Conservation (phyloP, 1,284 basidiomycete species). For the Albatrellus sp. region DNA sequence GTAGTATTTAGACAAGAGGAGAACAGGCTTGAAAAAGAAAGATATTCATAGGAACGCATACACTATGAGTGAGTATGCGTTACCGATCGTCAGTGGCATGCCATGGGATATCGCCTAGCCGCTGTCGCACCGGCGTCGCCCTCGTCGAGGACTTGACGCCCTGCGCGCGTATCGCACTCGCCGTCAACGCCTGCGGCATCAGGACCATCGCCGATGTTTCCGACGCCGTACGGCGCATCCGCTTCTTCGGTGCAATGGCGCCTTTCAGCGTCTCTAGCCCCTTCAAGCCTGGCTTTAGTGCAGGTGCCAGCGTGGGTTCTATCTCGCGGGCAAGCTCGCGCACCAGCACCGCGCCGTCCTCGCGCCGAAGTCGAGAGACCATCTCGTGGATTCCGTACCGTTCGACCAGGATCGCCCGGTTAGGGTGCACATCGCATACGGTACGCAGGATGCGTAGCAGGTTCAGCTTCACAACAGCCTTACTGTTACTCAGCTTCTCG, state of each 20-base stretch:
- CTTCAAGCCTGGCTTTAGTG: conserved; percentile 36
- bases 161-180: conserved; percentile 2
- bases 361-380: conserved; percentile 66
- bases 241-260: conserved; percentile 47
- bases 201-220: conserved; percentile 37
- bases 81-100: conserved; percentile 13
- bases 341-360: conserved; percentile 85
- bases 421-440: conserved; percentile 82
- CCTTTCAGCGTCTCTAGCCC: conserved; percentile 26
- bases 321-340: conserved; percentile 79
- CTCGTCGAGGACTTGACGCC: conserved; percentile 11
- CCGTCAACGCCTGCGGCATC: conserved; percentile 12
- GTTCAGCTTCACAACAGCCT: conserved; percentile 84
- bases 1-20: background rate
- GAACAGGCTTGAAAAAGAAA: background rate
- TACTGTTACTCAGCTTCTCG: conserved; percentile 71
- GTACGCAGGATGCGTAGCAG: conserved; percentile 77
- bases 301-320: conserved; percentile 59
- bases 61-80: background rate
- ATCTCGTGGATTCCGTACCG: conserved; percentile 69
- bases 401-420: conserved; percentile 70
- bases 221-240: conserved; percentile 52
- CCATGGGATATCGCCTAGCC: conserved; percentile 38
- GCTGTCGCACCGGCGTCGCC: conserved; percentile 25
- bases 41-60: background rate